Evolutionary conservation across 208 protist species (phyloP).

Genomic region (Jaenimonas drosophilae): DNA sequence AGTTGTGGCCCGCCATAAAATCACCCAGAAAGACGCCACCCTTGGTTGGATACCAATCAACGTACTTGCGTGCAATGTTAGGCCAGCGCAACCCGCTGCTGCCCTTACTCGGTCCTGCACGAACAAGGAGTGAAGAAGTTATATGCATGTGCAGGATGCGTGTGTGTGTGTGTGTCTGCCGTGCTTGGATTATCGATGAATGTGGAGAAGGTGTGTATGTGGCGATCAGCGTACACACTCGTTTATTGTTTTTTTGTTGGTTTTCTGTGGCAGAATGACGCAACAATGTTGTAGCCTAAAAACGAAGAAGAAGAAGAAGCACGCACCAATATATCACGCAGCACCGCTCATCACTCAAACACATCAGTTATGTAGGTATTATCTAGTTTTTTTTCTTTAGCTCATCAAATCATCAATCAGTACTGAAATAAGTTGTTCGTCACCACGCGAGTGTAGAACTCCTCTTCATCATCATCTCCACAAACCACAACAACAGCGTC

Average conservation of each 20-base stretch:
- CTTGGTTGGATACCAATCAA: conserved; percentile 40
- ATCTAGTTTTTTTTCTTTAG: background rate
- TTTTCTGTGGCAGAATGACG: background rate
- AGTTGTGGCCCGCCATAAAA: conserved; percentile 62
- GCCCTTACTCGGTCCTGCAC: too few relatives aligned
- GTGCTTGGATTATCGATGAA: too few relatives aligned
- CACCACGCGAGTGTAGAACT: too few relatives aligned
- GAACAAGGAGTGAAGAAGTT: too few relatives aligned
- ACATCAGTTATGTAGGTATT: background rate
- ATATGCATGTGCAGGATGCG: too few relatives aligned
- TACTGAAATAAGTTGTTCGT: background rate
- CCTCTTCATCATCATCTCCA: too few relatives aligned
- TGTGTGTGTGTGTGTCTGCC: too few relatives aligned
- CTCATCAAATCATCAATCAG: background rate
- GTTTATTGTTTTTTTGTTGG: conserved; percentile 1
- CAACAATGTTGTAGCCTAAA: background rate
- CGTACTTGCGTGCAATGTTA: too few relatives aligned
- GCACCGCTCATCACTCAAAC: too few relatives aligned
- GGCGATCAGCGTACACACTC: background rate
- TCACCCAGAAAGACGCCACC: conserved; percentile 61
- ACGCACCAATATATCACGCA: background rate
- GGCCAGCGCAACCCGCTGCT: too few relatives aligned
- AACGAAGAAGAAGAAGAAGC: background rate
- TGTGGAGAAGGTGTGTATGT: too few relatives aligned
- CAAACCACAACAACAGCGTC: too few relatives aligned